Conservation (phyloP, 441 rosid species). For the Mallotus repandus region DNA sequence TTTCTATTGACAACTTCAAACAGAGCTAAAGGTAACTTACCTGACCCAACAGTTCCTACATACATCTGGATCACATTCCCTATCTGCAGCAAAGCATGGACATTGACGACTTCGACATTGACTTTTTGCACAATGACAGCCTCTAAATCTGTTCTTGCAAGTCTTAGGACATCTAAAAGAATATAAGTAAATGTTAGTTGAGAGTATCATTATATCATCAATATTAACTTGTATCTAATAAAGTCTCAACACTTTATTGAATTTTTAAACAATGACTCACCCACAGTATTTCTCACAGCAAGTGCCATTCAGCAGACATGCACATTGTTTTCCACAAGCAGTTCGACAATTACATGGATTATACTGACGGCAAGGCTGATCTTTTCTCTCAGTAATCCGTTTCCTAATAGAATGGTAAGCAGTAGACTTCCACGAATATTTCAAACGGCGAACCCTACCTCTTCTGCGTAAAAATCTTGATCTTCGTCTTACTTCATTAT, state of each 20-base stretch:
- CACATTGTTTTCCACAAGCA: slow-evolving; percentile 91
- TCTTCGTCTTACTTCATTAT: slow-evolving; percentile 85
- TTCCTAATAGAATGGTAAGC: slow-evolving; percentile 97
- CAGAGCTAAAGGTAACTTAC: slow-evolving; percentile 37
- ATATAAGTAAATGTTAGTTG: slow-evolving; percentile 24
- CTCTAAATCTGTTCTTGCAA: slow-evolving; percentile 99
- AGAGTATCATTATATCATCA: slow-evolving; percentile 20
- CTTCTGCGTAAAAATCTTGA: slow-evolving; percentile 92
- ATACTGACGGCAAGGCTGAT: slow-evolving; percentile 98
- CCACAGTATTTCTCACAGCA: slow-evolving; percentile 99
- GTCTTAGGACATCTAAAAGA: slow-evolving; percentile 83
- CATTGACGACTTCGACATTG: slow-evolving; percentile 99
- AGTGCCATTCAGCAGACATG: slow-evolving; percentile 88
- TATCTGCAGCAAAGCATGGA: slow-evolving; percentile 99
- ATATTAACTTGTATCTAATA: background rate
- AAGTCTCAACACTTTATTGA: slow-evolving; percentile 1
- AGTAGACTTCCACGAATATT: slow-evolving; percentile 99
- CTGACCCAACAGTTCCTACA: slow-evolving; percentile 99
- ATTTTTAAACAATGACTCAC: slow-evolving; percentile 46
- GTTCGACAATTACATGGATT: slow-evolving; percentile 94
- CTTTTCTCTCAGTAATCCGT: slow-evolving; percentile 88
- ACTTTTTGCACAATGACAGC: slow-evolving; percentile 99
- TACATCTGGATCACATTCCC: slow-evolving; percentile 99
- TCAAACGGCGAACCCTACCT: slow-evolving; percentile 94
- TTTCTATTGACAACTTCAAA: background rate